A percentile compares a stretch with the other conserved stretches of the same genome.
These are phyloP conservation scores for Tricholoma flavovirens DNA, from an alignment of 768 basidiomycete species.

Conservation along the genomic window DNA sequence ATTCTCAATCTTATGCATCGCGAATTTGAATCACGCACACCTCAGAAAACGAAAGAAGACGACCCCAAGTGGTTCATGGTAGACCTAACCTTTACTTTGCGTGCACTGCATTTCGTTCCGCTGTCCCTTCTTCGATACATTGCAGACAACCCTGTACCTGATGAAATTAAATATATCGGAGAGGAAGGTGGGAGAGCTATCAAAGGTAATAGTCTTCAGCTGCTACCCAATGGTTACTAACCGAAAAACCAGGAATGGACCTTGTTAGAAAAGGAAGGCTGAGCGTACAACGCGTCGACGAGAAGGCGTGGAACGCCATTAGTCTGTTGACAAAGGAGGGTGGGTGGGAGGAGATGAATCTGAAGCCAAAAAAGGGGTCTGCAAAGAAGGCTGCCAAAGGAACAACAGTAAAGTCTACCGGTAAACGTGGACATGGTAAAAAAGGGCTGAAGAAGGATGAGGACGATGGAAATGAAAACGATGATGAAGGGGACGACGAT, in stretches of 20 bases:
- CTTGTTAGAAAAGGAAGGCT: constrained; percentile 76
- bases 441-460: constrained; percentile 13
- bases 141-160: constrained; percentile 41
- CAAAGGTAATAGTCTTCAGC: constrained; percentile 40
- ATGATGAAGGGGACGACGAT: constrained; percentile 6
- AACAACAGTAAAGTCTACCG: constrained; percentile 4
- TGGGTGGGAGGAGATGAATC: constrained; percentile 63
- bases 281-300: constrained; percentile 78
- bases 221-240: not conserved
- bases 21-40: not conserved
- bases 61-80: constrained; percentile 95
- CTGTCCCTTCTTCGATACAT: constrained; percentile 68
- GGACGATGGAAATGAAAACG: constrained; percentile 16
- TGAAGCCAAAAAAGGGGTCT: constrained; percentile 31
- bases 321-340: constrained; percentile 58
- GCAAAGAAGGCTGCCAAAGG: constrained; percentile 13
- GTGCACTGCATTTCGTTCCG: constrained; percentile 70
- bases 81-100: constrained; percentile 60
- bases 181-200: constrained; percentile 55
- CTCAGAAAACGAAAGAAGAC: constrained; percentile 69
- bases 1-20: not conserved
- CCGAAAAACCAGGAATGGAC: constrained; percentile 53
- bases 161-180: constrained; percentile 62
- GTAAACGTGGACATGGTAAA: constrained; percentile 10
- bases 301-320: constrained; percentile 61